phyloP scores from a whole-genome alignment of 805 yeast species.

The Yamadazyma scolyti region DNA sequence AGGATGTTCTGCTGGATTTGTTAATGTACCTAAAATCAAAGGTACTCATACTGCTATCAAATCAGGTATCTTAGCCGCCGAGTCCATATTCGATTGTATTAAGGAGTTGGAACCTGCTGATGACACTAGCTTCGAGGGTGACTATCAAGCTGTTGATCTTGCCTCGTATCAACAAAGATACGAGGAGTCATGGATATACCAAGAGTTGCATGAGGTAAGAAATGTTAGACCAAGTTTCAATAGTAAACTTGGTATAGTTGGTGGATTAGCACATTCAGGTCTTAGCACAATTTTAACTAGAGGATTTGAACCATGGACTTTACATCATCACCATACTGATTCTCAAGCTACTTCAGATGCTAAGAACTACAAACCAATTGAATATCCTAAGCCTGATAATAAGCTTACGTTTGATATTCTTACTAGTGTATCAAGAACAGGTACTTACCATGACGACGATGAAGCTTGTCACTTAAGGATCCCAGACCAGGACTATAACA shows the following conservation, averaged over 20 bases:
- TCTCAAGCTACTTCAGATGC: conserved; percentile 72
- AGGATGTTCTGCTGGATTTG: conserved; percentile 95
- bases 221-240: conserved; percentile 92
- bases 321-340: conserved; percentile 66
- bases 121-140: conserved; percentile 33
- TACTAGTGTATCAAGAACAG: conserved; percentile 95
- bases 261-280: conserved; percentile 85
- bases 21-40: conserved; percentile 96
- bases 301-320: conserved; percentile 88
- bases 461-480: conserved; percentile 82
- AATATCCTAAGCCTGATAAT: conserved; percentile 96
- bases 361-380: conserved; percentile 60
- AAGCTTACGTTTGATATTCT: conserved; percentile 83
- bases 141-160: conserved; percentile 38
- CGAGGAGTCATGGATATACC: conserved; percentile 77
- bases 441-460: conserved; percentile 93
- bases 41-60: conserved; percentile 98
- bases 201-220: conserved; percentile 81
- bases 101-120: conserved; percentile 45
- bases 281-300: conserved; percentile 70
- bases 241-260: conserved; percentile 66
- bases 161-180: conserved; percentile 60
- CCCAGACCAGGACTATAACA: conserved; percentile 54
- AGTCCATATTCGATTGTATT: conserved; percentile 52
- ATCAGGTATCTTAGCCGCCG: conserved; percentile 94